Percentiles rank a stretch among this genome's conserved stretches.
Conservation (phyloP, 2,329 filamentous ascomycete genomes). For the Dendryphion nanum region DNA sequence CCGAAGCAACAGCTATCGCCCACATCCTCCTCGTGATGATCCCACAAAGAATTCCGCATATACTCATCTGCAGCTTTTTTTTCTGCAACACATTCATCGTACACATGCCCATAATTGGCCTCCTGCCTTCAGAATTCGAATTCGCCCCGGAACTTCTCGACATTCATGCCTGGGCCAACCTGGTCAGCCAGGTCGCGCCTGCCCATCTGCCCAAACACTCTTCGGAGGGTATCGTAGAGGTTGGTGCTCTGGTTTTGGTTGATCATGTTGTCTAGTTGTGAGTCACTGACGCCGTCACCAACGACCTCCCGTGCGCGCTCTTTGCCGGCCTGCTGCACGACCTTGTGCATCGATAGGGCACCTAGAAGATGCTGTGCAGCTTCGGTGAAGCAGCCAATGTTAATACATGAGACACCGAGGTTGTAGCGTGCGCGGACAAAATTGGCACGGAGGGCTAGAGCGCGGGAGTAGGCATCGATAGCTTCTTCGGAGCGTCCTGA, state of each 20-base stretch:
- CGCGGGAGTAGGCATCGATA: conserved; percentile 93
- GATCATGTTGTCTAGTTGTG: conserved; percentile 80
- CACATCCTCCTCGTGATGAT: conserved; percentile 20
- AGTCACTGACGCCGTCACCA: conserved; percentile 59
- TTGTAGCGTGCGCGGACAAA: conserved; percentile 98
- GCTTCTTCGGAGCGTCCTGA: conserved; percentile 91
- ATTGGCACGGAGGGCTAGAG: conserved; percentile 85
- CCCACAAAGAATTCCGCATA: neutral
- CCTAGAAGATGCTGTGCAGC: conserved; percentile 90
- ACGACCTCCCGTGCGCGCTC: conserved; percentile 82
- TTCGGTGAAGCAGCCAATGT: conserved; percentile 92
- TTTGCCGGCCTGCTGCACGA: conserved; percentile 81
- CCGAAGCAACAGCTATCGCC: conserved; percentile 33
- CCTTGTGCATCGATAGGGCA: conserved; percentile 92
- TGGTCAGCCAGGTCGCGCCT: conserved; percentile 81
- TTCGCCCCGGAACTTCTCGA: conserved; percentile 82
- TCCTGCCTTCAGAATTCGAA: conserved; percentile 69
- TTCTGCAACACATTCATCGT: conserved; percentile 1
- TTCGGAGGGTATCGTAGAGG: conserved; percentile 86
- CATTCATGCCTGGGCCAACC: conserved; percentile 86
- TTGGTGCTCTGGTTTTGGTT: conserved; percentile 97
- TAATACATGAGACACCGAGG: conserved; percentile 93
- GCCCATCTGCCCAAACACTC: conserved; percentile 97
- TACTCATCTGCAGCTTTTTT: neutral
- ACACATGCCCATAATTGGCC: neutral